Evolutionary conservation across 1,284 basidiomycete species (phyloP), one percentile per base, ranked within the genome.

Genomic region (Neolentinus lepideus): DNA sequence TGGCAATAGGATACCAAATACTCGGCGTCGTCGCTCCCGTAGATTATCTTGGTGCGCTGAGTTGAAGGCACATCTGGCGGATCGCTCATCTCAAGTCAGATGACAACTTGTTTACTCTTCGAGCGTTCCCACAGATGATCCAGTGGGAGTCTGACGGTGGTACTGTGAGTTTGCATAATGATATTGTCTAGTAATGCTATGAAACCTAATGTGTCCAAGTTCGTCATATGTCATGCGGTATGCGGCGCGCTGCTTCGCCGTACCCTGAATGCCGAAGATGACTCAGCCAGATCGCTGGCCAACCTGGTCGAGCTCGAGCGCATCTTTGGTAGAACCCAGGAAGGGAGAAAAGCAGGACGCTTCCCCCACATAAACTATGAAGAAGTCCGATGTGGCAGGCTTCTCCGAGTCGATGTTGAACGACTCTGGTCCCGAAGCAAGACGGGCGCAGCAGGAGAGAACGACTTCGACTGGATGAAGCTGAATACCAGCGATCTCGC

Each of bases 341-440:
- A 29, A 14, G 60, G 58, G 14, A 45, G 19, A 1, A 48, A 56
- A 27, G 62, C 60, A 1, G 64, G 65, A 10, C 53, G 62, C 12
- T 47, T 66, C 14, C 54, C 25, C 2, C 52, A 56, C 53, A 51
- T 68, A 12, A 46, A 62, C 10, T 68, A 68, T 55, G 65, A 66
- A 52, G 52, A 47, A 14, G 57, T 60, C 21, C 60, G 58, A 22
- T 58, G 52, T 21, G 56, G 61, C 10, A 60, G 58, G 19, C 8
- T 43, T 6, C 6, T 9, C 9, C 33, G 33, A 27, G 59, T 66
- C 48, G 63, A 66, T 45, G 36, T 67, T 26, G 53, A 58, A 27
- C 57, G 56, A 10, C 64, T 65, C 38, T 67, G 65, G 65, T 47
- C 51, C 11, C 26, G 12, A 25, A 54, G 56, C 2, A 16, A 24